These are phyloP conservation scores for Myxozyma udenii DNA, from an alignment of 805 yeast species.

Conservation along the genomic window DNA sequence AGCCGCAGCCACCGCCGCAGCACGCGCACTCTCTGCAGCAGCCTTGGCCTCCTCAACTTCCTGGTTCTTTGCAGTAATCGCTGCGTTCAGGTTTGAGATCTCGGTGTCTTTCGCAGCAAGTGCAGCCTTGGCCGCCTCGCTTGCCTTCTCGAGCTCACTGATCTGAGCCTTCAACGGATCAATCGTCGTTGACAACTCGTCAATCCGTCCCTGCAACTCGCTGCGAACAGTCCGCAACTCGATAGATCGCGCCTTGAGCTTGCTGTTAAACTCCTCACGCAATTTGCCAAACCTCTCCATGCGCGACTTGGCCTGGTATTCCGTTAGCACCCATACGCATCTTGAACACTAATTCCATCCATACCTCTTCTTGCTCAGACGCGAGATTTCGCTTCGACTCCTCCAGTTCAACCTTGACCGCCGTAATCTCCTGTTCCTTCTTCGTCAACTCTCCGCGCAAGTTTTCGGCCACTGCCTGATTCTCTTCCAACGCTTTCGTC, in stretches of 20 bases:
- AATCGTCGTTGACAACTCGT: too few species aligned
- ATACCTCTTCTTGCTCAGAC: conserved; percentile 6
- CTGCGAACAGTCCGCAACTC: too few species aligned
- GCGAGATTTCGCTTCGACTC: conserved; percentile 22
- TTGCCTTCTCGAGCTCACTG: conserved; percentile 24
- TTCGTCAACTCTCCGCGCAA: too few species aligned
- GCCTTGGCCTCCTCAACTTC: conserved; percentile 16
- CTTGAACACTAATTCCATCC: neutral
- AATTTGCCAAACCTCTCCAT: conserved; percentile 20
- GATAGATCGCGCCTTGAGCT: conserved; percentile 31
- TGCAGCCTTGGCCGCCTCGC: conserved; percentile 10
- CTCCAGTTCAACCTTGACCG: conserved; percentile 12
- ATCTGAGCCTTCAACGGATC: too few species aligned
- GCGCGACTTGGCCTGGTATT: conserved; percentile 20
- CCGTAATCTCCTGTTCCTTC: conserved; percentile 15
- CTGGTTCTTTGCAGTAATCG: conserved; percentile 16
- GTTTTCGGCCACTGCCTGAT: conserved; percentile 12
- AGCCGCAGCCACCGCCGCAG: conserved; percentile 1
- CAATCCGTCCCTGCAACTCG: too few species aligned
- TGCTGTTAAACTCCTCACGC: conserved; percentile 33
- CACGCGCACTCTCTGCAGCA: conserved; percentile 12
- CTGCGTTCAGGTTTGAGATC: conserved; percentile 20
- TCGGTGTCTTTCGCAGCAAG: conserved; percentile 27
- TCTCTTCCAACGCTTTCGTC: conserved; percentile 4
- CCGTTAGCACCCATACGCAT: neutral